Evolutionary conservation across 2,329 filamentous ascomycete genomes (phyloP).

Genomic region (Diplodia intermedia): DNA sequence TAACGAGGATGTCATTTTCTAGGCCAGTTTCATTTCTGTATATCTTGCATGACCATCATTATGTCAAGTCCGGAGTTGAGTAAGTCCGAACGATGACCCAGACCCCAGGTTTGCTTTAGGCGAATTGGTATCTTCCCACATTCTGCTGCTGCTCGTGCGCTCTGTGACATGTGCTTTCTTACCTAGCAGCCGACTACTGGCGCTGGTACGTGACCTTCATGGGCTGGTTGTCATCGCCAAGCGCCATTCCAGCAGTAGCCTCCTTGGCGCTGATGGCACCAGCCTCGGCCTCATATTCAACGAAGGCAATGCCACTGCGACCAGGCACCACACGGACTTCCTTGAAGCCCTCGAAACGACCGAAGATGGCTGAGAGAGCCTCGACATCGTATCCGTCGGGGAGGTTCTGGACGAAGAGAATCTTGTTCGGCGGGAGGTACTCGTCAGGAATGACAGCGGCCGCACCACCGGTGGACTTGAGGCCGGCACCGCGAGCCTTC

Average conservation of each 20-base stretch:
- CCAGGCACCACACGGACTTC: slow-evolving; percentile 91
- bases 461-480: slow-evolving; percentile 74
- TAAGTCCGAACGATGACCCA: background rate
- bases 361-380: slow-evolving; percentile 79
- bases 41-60: slow-evolving; percentile 8
- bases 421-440: slow-evolving; percentile 96
- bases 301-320: slow-evolving; percentile 87
- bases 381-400: slow-evolving; percentile 87
- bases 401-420: slow-evolving; percentile 90
- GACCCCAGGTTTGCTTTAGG: too few relatives aligned
- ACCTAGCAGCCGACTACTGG: slow-evolving; percentile 61
- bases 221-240: slow-evolving; percentile 75
- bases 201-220: slow-evolving; percentile 98
- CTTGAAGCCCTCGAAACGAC: slow-evolving; percentile 89
- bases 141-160: background rate
- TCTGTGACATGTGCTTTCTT: slow-evolving; percentile 16
- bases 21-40: slow-evolving; percentile 5
- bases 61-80: slow-evolving; percentile 1
- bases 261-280: slow-evolving; percentile 94
- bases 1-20: slow-evolving; percentile 89
- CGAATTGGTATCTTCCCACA: background rate
- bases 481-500: slow-evolving; percentile 69
- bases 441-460: slow-evolving; percentile 90
- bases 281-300: slow-evolving; percentile 91
- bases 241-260: slow-evolving; percentile 81